Evolutionary conservation across 192 early-diverging fungal genomes (phyloP).

Genomic region (Ambispora gerdemannii): DNA sequence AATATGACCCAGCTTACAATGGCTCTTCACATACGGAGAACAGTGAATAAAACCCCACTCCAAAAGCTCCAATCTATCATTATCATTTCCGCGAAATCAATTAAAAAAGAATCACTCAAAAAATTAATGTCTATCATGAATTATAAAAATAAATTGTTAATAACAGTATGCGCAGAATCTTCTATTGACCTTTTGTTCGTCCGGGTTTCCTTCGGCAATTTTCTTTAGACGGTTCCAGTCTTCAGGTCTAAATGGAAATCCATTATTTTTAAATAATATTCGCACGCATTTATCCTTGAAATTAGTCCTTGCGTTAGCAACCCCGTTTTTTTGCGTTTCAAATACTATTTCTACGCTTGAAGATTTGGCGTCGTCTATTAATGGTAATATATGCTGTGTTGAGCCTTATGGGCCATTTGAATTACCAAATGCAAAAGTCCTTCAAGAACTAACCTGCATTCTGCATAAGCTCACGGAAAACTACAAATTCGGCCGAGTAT

Average conservation of each 20-base stretch:
- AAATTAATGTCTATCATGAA: slow-evolving; percentile 24
- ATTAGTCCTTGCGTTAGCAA: slow-evolving; percentile 37
- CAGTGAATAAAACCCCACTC: slow-evolving; percentile 82
- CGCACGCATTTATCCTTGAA: slow-evolving; percentile 44
- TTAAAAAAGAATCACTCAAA: neutral
- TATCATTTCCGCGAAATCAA: slow-evolving; percentile 31
- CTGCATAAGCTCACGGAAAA: slow-evolving; percentile 77
- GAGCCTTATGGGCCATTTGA: neutral
- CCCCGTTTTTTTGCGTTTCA: slow-evolving; percentile 43
- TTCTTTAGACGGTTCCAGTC: slow-evolving; percentile 80
- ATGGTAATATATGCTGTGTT: slow-evolving; percentile 27
- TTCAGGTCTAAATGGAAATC: slow-evolving; percentile 70
- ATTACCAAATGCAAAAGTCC: neutral
- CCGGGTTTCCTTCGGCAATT: slow-evolving; percentile 93
- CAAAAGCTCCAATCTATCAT: slow-evolving; percentile 74
- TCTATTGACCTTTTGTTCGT: slow-evolving; percentile 48
- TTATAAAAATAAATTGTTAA: slow-evolving; percentile 30
- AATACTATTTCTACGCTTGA: slow-evolving; percentile 58
- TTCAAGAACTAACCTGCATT: slow-evolving; percentile 48
- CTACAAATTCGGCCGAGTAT: slow-evolving; percentile 83
- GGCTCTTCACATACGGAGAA: slow-evolving; percentile 90
- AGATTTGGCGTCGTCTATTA: slow-evolving; percentile 70
- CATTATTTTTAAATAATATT: slow-evolving; percentile 78
- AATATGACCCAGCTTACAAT: slow-evolving; percentile 51
- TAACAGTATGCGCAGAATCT: neutral